A percentile compares a stretch with the other conserved stretches of the same genome.
phyloP scores from a whole-genome alignment of 805 yeast species.

The Saccharomycopsis schoenii region DNA sequence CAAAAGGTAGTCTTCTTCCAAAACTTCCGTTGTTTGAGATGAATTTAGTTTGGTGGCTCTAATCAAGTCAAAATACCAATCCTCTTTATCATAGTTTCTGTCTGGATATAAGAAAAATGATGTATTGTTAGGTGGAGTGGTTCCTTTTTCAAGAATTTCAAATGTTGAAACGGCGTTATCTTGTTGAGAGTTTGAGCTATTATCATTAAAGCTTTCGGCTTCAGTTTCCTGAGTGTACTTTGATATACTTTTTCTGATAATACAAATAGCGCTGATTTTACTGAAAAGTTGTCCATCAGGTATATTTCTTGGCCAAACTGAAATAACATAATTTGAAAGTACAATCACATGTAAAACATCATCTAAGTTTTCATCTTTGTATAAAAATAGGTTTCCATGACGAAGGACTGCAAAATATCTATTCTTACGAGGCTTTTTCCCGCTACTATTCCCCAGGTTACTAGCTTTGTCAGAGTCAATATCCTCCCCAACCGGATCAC shows the following conservation, averaged over 20 bases:
- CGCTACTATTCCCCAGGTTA: slow-evolving; percentile 14
- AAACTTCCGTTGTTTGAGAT: slow-evolving; percentile 12
- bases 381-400: slow-evolving; percentile 85
- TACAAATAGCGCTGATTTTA: slow-evolving; percentile 68
- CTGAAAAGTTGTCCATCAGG: slow-evolving; percentile 75
- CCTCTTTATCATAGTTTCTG: slow-evolving; percentile 76
- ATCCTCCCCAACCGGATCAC: background rate
- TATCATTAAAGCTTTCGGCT: background rate
- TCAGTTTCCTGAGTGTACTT: slow-evolving; percentile 7
- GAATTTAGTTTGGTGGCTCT: slow-evolving; percentile 51
- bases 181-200: background rate
- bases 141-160: slow-evolving; percentile 20
- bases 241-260: slow-evolving; percentile 39
- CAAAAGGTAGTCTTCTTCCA: slow-evolving; percentile 26
- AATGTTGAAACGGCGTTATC: slow-evolving; percentile 10
- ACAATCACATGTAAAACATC: slow-evolving; percentile 74
- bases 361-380: slow-evolving; percentile 54
- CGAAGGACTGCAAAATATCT: slow-evolving; percentile 61
- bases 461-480: slow-evolving; percentile 12
- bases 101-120: slow-evolving; percentile 62
- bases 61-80: slow-evolving; percentile 83
- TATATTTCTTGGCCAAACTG: slow-evolving; percentile 76
- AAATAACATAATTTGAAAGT: slow-evolving; percentile 55
- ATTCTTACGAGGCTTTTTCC: slow-evolving; percentile 40
- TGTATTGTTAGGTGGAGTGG: slow-evolving; percentile 28